Percentiles rank a stretch among this genome's conserved stretches.
Conservation (phyloP, 495 filamentous ascomycete genomes). For the Terfezia claveryi region DNA sequence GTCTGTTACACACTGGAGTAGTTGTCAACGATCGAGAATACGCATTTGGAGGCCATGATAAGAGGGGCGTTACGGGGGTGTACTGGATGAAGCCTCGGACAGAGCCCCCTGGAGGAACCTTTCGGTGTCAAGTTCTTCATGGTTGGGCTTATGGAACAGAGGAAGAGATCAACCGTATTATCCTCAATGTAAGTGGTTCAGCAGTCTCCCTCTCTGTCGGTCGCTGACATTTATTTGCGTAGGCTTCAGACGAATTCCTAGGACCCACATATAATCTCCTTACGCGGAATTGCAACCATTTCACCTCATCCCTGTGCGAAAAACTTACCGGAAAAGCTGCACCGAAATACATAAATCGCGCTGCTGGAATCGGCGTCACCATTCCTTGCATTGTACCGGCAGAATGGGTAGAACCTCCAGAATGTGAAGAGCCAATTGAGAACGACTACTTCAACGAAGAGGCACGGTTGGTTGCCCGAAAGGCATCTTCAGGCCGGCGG, state of each 20-base stretch:
- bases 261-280: conserved; percentile 55
- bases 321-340: conserved; percentile 39
- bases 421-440: conserved; percentile 30
- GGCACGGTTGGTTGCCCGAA: neutral
- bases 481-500: neutral
- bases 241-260: conserved; percentile 40
- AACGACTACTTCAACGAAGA: neutral
- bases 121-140: conserved; percentile 43
- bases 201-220: neutral
- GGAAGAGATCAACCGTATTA: conserved; percentile 41
- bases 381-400: conserved; percentile 58
- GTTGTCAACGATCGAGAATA: conserved; percentile 58
- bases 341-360: conserved; percentile 55
- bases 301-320: conserved; percentile 46
- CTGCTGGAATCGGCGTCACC: conserved; percentile 50
- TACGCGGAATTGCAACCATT: conserved; percentile 65
- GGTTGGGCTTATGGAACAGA: conserved; percentile 43
- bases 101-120: conserved; percentile 51
- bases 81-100: conserved; percentile 50
- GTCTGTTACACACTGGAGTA: conserved; percentile 56
- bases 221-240: neutral
- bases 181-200: conserved; percentile 25
- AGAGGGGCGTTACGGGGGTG: conserved; percentile 42
- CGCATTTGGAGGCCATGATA: conserved; percentile 61
- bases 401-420: conserved; percentile 58